These are phyloP conservation scores for Arachnomyces sp. DNA, from an alignment of 2,329 filamentous ascomycete genomes.

Conservation along the genomic window DNA sequence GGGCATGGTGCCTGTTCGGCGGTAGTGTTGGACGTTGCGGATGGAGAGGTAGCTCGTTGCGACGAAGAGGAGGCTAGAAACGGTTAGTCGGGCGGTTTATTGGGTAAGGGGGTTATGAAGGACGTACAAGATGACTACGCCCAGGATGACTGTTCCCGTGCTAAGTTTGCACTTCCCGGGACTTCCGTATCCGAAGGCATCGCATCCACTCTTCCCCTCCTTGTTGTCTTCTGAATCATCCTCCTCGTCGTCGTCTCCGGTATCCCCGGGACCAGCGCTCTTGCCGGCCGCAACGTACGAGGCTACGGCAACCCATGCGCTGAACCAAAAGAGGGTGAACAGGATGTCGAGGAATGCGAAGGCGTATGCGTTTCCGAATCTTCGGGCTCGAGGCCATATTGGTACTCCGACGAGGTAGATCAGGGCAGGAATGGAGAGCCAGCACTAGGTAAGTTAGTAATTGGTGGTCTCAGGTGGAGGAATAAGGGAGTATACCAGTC, in stretches of 20 bases:
- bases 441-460: conserved; percentile 41
- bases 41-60: conserved; percentile 46
- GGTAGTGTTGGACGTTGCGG: conserved; percentile 48
- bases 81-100: conserved; percentile 4
- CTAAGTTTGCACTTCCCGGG: conserved; percentile 49
- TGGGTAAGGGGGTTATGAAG: background rate
- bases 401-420: conserved; percentile 54
- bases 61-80: conserved; percentile 44
- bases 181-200: conserved; percentile 47
- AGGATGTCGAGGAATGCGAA: conserved; percentile 49
- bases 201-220: conserved; percentile 41
- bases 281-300: conserved; percentile 50
- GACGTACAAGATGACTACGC: conserved; percentile 49
- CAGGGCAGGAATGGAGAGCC: conserved; percentile 49
- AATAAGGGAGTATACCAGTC: conserved; percentile 36
- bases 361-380: conserved; percentile 53
- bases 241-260: conserved; percentile 10
- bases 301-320: conserved; percentile 49
- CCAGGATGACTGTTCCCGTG: conserved; percentile 48
- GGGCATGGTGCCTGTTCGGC: conserved; percentile 48
- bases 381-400: conserved; percentile 50
- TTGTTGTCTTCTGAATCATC: conserved; percentile 31
- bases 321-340: conserved; percentile 51
- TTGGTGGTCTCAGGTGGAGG: conserved; percentile 1
- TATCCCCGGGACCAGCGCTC: conserved; percentile 36